Percentiles rank a stretch among this genome's conserved stretches.
Evolutionary conservation across 1,139 yeast genomes (phyloP).

Genomic region (Candida tropicalis): DNA sequence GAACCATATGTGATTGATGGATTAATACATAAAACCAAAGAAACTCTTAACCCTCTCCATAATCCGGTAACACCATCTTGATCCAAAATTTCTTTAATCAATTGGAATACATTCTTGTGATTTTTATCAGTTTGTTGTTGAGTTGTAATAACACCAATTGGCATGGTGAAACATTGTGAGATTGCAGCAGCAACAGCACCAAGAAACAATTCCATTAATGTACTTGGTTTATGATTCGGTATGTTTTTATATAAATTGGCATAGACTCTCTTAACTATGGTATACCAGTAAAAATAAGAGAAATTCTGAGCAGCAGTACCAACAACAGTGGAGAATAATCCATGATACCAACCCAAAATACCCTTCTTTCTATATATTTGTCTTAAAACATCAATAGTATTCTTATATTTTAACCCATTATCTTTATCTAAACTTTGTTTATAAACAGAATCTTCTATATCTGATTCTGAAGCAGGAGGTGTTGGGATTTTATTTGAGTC

Average conservation of each 20-base stretch:
- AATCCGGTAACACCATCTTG: constrained; percentile 74
- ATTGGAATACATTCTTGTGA: constrained; percentile 44
- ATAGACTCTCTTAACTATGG: constrained; percentile 66
- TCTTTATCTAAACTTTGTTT: constrained; percentile 20
- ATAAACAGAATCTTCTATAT: constrained; percentile 30
- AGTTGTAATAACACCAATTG: constrained; percentile 80
- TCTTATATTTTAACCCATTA: constrained; percentile 50
- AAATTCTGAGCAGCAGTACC: constrained; percentile 83
- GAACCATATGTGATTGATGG: constrained; percentile 90
- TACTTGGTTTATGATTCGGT: constrained; percentile 48
- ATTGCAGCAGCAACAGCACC: constrained; percentile 88
- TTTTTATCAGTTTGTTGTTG: constrained; percentile 71
- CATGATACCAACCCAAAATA: constrained; percentile 73
- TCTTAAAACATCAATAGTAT: constrained; percentile 62
- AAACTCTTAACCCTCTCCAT: constrained; percentile 86
- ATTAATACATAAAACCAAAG: constrained; percentile 75
- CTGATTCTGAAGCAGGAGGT: constrained; percentile 21
- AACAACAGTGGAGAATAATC: constrained; percentile 66
- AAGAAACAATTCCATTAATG: constrained; percentile 70
- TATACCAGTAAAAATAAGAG: constrained; percentile 87
- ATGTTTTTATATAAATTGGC: constrained; percentile 43
- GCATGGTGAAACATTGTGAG: constrained; percentile 82
- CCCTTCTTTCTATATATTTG: constrained; percentile 65
- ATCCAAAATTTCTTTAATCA: constrained; percentile 58
- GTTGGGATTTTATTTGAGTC: constrained; percentile 14